A percentile compares a stretch with the other conserved stretches of the same genome.
phyloP scores from a whole-genome alignment of 495 filamentous ascomycete species.

The Aspergillus steynii region DNA sequence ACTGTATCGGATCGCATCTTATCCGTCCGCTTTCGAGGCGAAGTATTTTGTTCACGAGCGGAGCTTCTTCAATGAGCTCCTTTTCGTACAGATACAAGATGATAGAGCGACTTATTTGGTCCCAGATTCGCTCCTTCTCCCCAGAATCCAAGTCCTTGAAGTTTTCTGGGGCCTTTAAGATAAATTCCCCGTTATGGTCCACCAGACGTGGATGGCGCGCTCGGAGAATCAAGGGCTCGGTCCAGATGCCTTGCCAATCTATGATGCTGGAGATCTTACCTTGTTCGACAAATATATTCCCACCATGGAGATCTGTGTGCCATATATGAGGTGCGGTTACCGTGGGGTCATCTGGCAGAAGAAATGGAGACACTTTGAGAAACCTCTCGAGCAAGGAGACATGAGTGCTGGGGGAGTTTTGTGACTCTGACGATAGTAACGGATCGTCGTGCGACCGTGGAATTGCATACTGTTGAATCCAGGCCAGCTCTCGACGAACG shows the following conservation, averaged over 20 bases:
- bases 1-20: slow-evolving; percentile 23
- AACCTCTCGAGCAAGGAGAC: slow-evolving; percentile 25
- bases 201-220: slow-evolving; percentile 25
- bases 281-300: slow-evolving; percentile 37
- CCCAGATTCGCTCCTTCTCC: slow-evolving; percentile 19
- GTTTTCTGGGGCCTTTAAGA: slow-evolving; percentile 25
- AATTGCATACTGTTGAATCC: slow-evolving; percentile 26
- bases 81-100: slow-evolving; percentile 28
- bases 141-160: slow-evolving; percentile 24
- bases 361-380: slow-evolving; percentile 25
- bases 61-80: slow-evolving; percentile 22
- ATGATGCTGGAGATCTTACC: slow-evolving; percentile 30
- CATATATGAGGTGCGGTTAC: slow-evolving; percentile 28
- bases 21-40: slow-evolving; percentile 12
- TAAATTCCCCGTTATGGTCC: slow-evolving; percentile 29
- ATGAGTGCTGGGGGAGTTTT: slow-evolving; percentile 24
- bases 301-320: slow-evolving; percentile 37
- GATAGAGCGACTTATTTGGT: slow-evolving; percentile 23
- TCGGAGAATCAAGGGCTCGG: slow-evolving; percentile 28
- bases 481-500: slow-evolving; percentile 27
- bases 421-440: slow-evolving; percentile 15
- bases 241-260: slow-evolving; percentile 33
- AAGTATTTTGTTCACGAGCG: slow-evolving; percentile 18
- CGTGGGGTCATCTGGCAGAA: slow-evolving; percentile 22
- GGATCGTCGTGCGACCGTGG: slow-evolving; percentile 17